Conservation (phyloP, 768 basidiomycete species). For the Pisolithus marmoratus region DNA sequence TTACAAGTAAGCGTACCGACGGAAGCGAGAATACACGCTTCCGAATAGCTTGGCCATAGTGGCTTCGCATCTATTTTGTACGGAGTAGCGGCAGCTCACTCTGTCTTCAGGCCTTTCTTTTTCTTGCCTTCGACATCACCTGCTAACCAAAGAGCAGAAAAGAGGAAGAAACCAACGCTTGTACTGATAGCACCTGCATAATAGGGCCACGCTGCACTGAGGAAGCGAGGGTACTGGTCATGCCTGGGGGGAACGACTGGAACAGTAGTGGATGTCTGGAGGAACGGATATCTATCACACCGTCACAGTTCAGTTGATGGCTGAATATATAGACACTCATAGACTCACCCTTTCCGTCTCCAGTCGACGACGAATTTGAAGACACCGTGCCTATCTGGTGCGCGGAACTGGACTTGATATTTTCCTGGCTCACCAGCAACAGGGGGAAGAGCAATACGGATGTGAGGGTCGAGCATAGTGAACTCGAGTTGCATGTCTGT, state of each 20-base stretch:
- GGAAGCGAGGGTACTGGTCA: conserved; percentile 93
- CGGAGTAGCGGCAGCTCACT: conserved; percentile 11
- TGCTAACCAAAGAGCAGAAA: conserved; percentile 82
- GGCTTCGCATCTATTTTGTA: not conserved
- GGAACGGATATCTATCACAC: conserved; percentile 57
- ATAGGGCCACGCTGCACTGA: conserved; percentile 94
- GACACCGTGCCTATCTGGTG: conserved; percentile 94
- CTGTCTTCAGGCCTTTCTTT: conserved; percentile 37
- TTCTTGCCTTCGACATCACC: conserved; percentile 67
- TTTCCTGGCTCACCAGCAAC: conserved; percentile 52
- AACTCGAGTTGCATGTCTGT: conserved; percentile 90
- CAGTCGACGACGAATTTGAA: conserved; percentile 95
- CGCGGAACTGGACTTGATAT: conserved; percentile 81
- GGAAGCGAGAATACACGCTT: no score
- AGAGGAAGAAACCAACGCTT: conserved; percentile 77
- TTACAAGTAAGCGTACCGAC: no score
- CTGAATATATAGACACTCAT: not conserved
- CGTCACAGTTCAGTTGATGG: not conserved
- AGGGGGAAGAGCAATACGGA: conserved; percentile 71
- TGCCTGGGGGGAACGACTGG: conserved; percentile 91
- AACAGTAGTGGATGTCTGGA: conserved; percentile 69
- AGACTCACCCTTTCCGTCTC: conserved; percentile 76
- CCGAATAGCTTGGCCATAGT: not conserved
- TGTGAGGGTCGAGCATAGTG: conserved; percentile 97
- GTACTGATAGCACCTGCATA: conserved; percentile 90